A percentile compares a stretch with the other conserved stretches of the same genome.
These are phyloP conservation scores for Cladosporium austrohemisphaericum DNA, from an alignment of 2,329 filamentous ascomycete genomes.

Conservation along the genomic window DNA sequence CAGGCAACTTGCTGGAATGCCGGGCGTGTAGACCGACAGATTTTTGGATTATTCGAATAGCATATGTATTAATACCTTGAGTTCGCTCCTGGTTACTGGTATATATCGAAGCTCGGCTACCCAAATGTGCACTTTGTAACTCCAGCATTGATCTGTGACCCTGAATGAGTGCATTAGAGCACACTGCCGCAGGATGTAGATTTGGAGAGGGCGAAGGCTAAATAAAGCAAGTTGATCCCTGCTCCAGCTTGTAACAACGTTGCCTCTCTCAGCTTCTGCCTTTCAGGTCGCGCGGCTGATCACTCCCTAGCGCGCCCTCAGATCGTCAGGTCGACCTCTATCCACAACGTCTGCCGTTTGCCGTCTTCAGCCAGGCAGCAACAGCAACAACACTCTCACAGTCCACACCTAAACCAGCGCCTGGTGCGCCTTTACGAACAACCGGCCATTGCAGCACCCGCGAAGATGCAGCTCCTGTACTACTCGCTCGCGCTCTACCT, in stretches of 20 bases:
- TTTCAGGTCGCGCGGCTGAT: background rate
- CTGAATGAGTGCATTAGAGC: no score
- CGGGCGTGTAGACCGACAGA: slow-evolving; percentile 36
- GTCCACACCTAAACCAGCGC: background rate
- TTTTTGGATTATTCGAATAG: no score
- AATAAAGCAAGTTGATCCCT: no score
- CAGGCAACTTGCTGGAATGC: slow-evolving; percentile 45
- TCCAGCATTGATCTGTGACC: no score
- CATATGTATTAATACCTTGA: no score
- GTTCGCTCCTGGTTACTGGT: no score
- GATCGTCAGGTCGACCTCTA: slow-evolving; percentile 5
- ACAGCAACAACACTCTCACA: background rate
- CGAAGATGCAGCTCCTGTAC: slow-evolving; percentile 26
- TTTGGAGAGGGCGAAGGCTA: no score
- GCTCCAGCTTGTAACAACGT: no score
- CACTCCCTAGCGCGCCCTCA: slow-evolving; percentile 2
- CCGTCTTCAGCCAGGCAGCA: slow-evolving; percentile 1
- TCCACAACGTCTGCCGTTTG: background rate
- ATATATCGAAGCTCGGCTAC: no score
- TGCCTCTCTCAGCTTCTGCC: background rate
- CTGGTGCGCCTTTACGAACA: background rate
- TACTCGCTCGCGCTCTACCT: slow-evolving; percentile 33
- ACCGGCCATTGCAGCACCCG: background rate
- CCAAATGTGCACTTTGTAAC: no score
- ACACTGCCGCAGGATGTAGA: no score